Conservation (phyloP, 305 asterid genomes). For the Solanum hybrid region DNA sequence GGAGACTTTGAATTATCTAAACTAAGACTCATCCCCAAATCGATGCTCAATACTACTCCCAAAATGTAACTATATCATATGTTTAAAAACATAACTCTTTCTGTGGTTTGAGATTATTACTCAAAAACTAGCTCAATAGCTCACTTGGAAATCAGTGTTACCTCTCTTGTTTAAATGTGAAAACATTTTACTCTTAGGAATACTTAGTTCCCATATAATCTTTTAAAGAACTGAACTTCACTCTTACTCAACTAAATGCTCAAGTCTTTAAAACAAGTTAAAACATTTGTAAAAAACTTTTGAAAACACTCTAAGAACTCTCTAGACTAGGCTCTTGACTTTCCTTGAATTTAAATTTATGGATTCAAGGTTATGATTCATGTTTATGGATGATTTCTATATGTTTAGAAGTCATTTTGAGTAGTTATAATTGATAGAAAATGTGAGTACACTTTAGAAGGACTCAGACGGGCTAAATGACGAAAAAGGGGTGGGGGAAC, state of each 20-base stretch:
- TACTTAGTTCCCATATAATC: neutral
- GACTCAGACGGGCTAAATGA: neutral
- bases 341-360: neutral
- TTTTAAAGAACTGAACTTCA: neutral
- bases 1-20: neutral
- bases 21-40: neutral
- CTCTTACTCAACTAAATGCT: neutral
- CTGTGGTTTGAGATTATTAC: neutral
- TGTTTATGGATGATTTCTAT: neutral
- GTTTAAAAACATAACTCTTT: neutral
- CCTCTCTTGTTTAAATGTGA: neutral
- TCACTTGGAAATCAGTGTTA: neutral
- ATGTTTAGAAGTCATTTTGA: neutral
- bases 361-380: neutral
- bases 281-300: neutral
- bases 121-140: neutral
- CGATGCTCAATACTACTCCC: neutral
- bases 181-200: neutral
- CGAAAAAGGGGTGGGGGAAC: neutral
- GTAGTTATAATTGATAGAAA: neutral
- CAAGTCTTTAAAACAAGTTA: neutral
- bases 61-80: neutral
- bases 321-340: neutral
- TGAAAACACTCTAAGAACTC: neutral
- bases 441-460: neutral